These are phyloP conservation scores for Novymonas esmeraldas DNA, from an alignment of 208 protist species.

Conservation along the genomic window DNA sequence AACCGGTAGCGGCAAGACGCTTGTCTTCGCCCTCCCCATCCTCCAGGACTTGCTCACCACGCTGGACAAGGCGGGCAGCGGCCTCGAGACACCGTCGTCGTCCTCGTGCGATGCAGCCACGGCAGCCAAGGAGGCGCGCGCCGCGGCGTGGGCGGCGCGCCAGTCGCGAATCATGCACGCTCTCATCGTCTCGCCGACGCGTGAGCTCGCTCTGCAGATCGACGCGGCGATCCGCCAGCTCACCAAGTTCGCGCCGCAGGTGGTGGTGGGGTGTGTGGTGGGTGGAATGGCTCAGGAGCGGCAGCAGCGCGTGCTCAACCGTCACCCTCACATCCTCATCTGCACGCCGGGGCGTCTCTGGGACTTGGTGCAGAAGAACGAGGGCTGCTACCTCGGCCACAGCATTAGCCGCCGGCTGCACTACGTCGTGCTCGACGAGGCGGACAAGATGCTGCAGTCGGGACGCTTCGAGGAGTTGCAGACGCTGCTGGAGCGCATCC, in stretches of 20 bases:
- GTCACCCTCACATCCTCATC: conserved; percentile 91
- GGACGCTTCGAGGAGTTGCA: conserved; percentile 97
- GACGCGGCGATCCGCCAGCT: conserved; percentile 79
- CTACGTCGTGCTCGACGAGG: conserved; percentile 98
- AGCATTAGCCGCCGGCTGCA: conserved; percentile 92
- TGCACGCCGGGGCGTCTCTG: conserved; percentile 91
- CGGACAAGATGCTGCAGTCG: conserved; percentile 98
- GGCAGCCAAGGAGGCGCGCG: background rate
- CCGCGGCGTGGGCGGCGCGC: conserved; percentile 6
- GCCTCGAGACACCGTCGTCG: background rate
- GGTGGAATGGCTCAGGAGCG: conserved; percentile 91
- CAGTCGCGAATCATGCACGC: conserved; percentile 71
- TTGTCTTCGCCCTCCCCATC: conserved; percentile 98
- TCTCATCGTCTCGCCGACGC: conserved; percentile 97
- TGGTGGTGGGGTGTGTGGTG: conserved; percentile 83
- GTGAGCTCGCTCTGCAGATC: conserved; percentile 98
- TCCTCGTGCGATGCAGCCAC: background rate
- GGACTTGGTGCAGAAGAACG: conserved; percentile 89
- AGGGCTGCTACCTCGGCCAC: conserved; percentile 94
- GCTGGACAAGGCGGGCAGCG: conserved; percentile 26
- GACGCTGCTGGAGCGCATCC: conserved; percentile 97
- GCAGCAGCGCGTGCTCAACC: conserved; percentile 91
- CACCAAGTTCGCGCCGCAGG: conserved; percentile 48
- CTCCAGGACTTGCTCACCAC: conserved; percentile 60
- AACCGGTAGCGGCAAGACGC: conserved; percentile 96